Conservation (phyloP, 352 stramenopile genomes). For the Aphanomyces stellatus region DNA sequence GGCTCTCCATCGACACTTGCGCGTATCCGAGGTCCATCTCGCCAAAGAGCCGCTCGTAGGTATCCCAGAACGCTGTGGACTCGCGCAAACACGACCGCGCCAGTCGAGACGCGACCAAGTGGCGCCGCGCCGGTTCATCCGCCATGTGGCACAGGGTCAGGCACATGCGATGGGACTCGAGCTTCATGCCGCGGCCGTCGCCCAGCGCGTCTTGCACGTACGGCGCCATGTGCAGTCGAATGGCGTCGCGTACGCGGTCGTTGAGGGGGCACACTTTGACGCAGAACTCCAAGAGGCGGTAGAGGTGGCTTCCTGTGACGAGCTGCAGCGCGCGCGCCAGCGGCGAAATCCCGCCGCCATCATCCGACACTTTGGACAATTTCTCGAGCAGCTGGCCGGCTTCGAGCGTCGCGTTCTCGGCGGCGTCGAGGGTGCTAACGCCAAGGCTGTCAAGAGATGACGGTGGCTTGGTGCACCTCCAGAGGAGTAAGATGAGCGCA, state of each 20-base stretch:
- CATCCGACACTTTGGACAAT: slow-evolving; percentile 28
- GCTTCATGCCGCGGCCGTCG: not conserved
- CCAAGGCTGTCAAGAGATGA: slow-evolving; percentile 33
- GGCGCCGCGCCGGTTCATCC: not conserved
- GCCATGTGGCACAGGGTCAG: not conserved
- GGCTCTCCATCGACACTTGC: not conserved
- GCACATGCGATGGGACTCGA: slow-evolving; percentile 18
- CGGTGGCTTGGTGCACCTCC: not conserved
- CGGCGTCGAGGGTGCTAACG: slow-evolving; percentile 53
- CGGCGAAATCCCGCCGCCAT: not conserved
- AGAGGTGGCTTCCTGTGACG: slow-evolving; percentile 41
- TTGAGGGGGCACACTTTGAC: slow-evolving; percentile 58
- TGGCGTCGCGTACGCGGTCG: slow-evolving; percentile 35
- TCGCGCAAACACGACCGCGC: not conserved
- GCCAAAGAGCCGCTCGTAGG: slow-evolving; percentile 45
- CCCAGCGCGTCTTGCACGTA: slow-evolving; percentile 22
- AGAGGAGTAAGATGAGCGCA: slow-evolving; percentile 19
- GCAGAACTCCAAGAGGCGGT: slow-evolving; percentile 62
- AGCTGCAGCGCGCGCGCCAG: slow-evolving; percentile 39
- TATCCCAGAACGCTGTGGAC: slow-evolving; percentile 37
- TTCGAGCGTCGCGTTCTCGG: slow-evolving; percentile 57
- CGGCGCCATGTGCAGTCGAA: slow-evolving; percentile 35
- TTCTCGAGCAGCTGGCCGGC: slow-evolving; percentile 49
- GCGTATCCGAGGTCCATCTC: slow-evolving; percentile 1
- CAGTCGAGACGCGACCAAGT: not conserved